phyloP scores from a whole-genome alignment of 495 filamentous ascomycete genomes.

The Cenococcum geophilum region DNA sequence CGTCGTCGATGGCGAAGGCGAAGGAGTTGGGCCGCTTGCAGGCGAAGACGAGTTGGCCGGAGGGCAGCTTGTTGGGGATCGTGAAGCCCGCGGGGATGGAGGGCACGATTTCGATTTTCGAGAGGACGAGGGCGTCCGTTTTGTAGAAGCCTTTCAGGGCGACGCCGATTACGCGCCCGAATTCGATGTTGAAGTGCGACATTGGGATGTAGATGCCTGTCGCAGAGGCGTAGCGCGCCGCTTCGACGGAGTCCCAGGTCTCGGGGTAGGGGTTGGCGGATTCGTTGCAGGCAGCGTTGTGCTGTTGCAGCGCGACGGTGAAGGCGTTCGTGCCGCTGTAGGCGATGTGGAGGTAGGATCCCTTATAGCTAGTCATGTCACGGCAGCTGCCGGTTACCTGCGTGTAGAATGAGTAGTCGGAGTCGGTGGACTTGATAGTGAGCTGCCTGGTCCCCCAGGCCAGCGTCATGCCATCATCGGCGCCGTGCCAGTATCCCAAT shows the following conservation, averaged over 20 bases:
- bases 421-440: constrained; percentile 57
- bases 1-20: constrained; percentile 78
- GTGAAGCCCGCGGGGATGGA: constrained; percentile 46
- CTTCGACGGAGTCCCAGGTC: constrained; percentile 69
- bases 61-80: constrained; percentile 57
- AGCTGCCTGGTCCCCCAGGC: constrained; percentile 48
- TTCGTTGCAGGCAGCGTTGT: constrained; percentile 59
- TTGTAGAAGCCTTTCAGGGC: constrained; percentile 65
- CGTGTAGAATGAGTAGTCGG: constrained; percentile 64
- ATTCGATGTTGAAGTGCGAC: constrained; percentile 64
- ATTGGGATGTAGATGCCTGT: constrained; percentile 67
- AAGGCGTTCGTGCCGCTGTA: constrained; percentile 64
- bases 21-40: constrained; percentile 69
- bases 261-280: constrained; percentile 59
- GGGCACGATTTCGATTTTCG: constrained; percentile 59
- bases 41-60: constrained; percentile 54
- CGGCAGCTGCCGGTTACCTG: constrained; percentile 56
- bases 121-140: constrained; percentile 46
- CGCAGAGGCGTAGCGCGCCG: constrained; percentile 54
- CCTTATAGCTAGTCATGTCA: constrained; percentile 53
- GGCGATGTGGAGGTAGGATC: constrained; percentile 62
- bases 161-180: constrained; percentile 54
- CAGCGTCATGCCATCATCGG: constrained; percentile 53
- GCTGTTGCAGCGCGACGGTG: constrained; percentile 64
- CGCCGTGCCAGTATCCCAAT: constrained; percentile 66